Conservation (phyloP, 768 basidiomycete species). For the Cyathus striatus region DNA sequence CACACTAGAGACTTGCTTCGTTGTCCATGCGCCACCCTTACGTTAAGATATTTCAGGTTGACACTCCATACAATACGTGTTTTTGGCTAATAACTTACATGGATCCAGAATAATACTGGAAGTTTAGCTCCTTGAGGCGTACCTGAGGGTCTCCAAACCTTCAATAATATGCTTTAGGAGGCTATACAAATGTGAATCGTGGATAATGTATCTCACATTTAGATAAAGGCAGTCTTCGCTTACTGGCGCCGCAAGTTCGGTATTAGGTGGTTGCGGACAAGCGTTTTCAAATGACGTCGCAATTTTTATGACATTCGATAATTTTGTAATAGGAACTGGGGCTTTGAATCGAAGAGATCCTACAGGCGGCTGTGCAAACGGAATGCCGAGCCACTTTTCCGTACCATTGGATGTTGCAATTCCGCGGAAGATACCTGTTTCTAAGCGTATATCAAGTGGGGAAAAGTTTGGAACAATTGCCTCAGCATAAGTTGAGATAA, state of each 20-base stretch:
- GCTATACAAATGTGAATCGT: not conserved
- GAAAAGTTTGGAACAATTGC: slow-evolving; percentile 2
- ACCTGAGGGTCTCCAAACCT: slow-evolving; percentile 31
- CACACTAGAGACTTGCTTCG: slow-evolving; percentile 22
- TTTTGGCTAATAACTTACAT: slow-evolving; percentile 21
- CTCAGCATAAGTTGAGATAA: not conserved
- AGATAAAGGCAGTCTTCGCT: slow-evolving; percentile 53
- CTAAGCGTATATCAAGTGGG: slow-evolving; percentile 34
- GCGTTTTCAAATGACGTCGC: slow-evolving; percentile 50
- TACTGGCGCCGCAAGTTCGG: slow-evolving; percentile 33
- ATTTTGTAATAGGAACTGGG: slow-evolving; percentile 35
- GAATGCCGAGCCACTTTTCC: slow-evolving; percentile 59
- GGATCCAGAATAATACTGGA: slow-evolving; percentile 33
- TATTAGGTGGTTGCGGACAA: slow-evolving; percentile 42
- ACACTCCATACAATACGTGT: too few species aligned
- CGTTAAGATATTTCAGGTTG: not conserved
- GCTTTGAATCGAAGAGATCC: slow-evolving; percentile 54
- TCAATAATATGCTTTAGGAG: not conserved
- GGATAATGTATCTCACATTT: slow-evolving; percentile 39
- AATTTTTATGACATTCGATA: slow-evolving; percentile 24
- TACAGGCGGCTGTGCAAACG: slow-evolving; percentile 52
- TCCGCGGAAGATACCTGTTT: slow-evolving; percentile 44
- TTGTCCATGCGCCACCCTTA: slow-evolving; percentile 46
- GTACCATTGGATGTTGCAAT: slow-evolving; percentile 34
- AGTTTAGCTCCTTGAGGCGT: slow-evolving; percentile 19